phyloP scores from a whole-genome alignment of 2,329 filamentous ascomycete species.

The Sporothrix protearum region DNA sequence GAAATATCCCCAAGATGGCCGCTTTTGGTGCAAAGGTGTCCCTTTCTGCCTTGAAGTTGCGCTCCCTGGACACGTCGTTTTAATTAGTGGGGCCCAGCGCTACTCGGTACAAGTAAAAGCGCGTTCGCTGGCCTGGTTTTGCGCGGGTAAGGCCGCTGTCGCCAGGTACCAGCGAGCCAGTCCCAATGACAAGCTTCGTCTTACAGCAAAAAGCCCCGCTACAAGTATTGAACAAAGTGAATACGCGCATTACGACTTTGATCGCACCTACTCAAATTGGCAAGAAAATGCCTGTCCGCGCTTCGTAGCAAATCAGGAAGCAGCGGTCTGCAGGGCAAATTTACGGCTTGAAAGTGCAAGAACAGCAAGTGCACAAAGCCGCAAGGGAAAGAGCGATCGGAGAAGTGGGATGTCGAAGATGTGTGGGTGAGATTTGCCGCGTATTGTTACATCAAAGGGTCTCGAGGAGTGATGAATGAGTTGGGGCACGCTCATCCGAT shows the following conservation, averaged over 20 bases:
- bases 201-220: conserved; percentile 1
- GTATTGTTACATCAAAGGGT: not conserved
- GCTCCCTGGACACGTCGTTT: not conserved
- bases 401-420: not conserved
- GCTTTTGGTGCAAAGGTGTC: conserved; percentile 10
- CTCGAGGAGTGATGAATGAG: no score
- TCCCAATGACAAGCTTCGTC: not conserved
- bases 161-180: not conserved
- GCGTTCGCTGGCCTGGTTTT: not conserved
- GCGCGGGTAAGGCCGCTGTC: not conserved
- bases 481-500: no score
- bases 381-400: not conserved
- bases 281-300: not conserved
- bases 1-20: not conserved
- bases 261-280: not conserved
- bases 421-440: not conserved
- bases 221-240: not conserved
- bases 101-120: not conserved
- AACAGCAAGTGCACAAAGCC: not conserved
- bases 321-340: not conserved
- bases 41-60: not conserved
- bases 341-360: not conserved
- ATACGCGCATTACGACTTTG: not conserved
- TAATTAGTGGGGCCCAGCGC: conserved; percentile 2
- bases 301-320: not conserved